phyloP scores from a whole-genome alignment of 805 yeast genomes.

The Saccharomyces paradoxus region DNA sequence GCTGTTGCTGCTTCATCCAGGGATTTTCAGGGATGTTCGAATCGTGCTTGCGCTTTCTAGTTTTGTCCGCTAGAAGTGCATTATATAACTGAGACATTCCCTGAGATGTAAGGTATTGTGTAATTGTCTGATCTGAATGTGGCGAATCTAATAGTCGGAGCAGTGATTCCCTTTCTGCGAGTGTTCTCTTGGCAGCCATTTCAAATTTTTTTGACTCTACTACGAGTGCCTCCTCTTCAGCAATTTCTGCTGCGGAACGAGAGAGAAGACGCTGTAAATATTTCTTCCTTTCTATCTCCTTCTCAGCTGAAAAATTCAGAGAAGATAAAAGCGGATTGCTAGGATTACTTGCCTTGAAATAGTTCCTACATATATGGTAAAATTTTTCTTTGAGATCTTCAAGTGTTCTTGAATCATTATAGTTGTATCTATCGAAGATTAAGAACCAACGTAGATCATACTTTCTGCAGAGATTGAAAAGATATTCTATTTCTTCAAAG shows the following conservation, averaged over 20 bases:
- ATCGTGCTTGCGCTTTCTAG: constrained; percentile 42
- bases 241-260: constrained; percentile 91
- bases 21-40: constrained; percentile 37
- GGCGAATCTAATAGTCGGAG: constrained; percentile 82
- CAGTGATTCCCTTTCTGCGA: constrained; percentile 71
- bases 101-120: constrained; percentile 73
- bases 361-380: constrained; percentile 55
- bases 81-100: constrained; percentile 83
- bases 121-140: constrained; percentile 63
- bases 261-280: constrained; percentile 69
- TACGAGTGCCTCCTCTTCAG: constrained; percentile 91
- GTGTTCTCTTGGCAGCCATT: constrained; percentile 81
- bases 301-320: constrained; percentile 58
- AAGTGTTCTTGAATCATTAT: constrained; percentile 37
- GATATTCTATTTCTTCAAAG: constrained; percentile 65
- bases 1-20: constrained; percentile 36
- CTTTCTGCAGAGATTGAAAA: constrained; percentile 62
- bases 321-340: constrained; percentile 50
- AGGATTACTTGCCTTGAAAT: constrained; percentile 39
- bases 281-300: constrained; percentile 71
- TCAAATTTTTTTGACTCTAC: constrained; percentile 91
- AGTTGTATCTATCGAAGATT: constrained; percentile 49
- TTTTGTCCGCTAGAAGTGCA: constrained; percentile 62
- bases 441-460: constrained; percentile 53
- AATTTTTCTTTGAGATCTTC: constrained; percentile 84